Evolutionary conservation across 169 alveolate genomes (phyloP).

Genomic region (Toxoplasma gondii): DNA sequence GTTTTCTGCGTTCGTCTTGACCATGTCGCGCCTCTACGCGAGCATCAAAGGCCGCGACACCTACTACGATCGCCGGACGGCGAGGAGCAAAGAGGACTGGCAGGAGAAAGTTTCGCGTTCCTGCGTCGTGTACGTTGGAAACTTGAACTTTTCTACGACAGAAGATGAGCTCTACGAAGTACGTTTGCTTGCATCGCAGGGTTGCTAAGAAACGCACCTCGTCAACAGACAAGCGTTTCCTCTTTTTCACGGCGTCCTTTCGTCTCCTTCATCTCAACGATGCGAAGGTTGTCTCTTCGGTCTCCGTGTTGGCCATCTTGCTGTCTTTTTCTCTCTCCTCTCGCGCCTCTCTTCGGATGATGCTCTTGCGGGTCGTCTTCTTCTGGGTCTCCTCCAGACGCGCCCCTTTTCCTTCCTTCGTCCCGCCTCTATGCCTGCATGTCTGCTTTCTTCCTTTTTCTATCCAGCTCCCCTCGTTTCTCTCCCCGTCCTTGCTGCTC

Average conservation of each 20-base stretch:
- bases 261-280: too few relatives aligned
- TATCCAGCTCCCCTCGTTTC: background rate
- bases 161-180: conserved; percentile 88
- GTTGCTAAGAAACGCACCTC: background rate
- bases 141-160: conserved; percentile 87
- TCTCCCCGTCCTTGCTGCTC: background rate
- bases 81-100: conserved; percentile 78
- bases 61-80: conserved; percentile 61
- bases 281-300: too few relatives aligned
- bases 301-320: too few relatives aligned
- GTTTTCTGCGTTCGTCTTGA: background rate
- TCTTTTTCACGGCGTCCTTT: background rate
- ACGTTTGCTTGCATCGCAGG: background rate
- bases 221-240: background rate
- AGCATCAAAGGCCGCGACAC: background rate
- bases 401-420: background rate
- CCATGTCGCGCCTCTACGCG: background rate
- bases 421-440: background rate
- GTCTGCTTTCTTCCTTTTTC: background rate
- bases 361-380: background rate
- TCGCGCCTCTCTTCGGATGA: background rate
- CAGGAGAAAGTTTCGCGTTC: conserved; percentile 80
- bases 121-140: conserved; percentile 92
- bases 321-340: too few relatives aligned
- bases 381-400: too few relatives aligned